Conservation (phyloP, 2,329 filamentous ascomycete genomes). For the Beauveria sp. region DNA sequence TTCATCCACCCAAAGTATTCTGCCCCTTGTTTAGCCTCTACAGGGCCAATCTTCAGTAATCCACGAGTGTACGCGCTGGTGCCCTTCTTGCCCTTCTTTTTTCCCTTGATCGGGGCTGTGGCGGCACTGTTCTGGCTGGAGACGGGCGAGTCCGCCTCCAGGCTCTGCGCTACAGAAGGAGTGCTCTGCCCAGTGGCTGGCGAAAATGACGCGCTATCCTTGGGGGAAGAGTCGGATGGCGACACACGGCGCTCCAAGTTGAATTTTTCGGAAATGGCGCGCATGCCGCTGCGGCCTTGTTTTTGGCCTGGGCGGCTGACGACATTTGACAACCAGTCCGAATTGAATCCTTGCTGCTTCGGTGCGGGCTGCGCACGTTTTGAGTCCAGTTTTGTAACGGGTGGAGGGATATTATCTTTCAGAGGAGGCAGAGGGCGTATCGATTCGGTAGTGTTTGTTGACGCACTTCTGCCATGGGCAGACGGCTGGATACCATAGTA, state of each 20-base stretch:
- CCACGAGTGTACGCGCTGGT: slow-evolving; percentile 92
- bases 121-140: slow-evolving; percentile 49
- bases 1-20: slow-evolving; percentile 99
- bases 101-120: slow-evolving; percentile 40
- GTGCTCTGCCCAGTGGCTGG: slow-evolving; percentile 72
- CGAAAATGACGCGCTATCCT: slow-evolving; percentile 50
- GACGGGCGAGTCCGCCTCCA: slow-evolving; percentile 66
- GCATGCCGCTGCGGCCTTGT: slow-evolving; percentile 57
- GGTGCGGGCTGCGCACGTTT: slow-evolving; percentile 28
- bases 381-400: slow-evolving; percentile 52
- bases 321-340: slow-evolving; percentile 47
- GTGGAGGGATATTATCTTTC: slow-evolving; percentile 47
- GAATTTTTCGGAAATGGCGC: slow-evolving; percentile 76
- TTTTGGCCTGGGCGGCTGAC: slow-evolving; percentile 43
- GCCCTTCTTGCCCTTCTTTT: slow-evolving; percentile 80
- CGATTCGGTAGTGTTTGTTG: slow-evolving; percentile 50
- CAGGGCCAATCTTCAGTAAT: slow-evolving; percentile 69
- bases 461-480: slow-evolving; percentile 53
- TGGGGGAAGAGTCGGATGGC: slow-evolving; percentile 36
- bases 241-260: slow-evolving; percentile 37
- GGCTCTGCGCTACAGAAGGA: slow-evolving; percentile 57
- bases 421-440: slow-evolving; percentile 41
- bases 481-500: slow-evolving; percentile 52
- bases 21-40: slow-evolving; percentile 75
- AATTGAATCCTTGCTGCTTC: slow-evolving; percentile 36